phyloP scores from a whole-genome alignment of 2,329 filamentous ascomycete genomes.

The Fusarium solani-melongenae region DNA sequence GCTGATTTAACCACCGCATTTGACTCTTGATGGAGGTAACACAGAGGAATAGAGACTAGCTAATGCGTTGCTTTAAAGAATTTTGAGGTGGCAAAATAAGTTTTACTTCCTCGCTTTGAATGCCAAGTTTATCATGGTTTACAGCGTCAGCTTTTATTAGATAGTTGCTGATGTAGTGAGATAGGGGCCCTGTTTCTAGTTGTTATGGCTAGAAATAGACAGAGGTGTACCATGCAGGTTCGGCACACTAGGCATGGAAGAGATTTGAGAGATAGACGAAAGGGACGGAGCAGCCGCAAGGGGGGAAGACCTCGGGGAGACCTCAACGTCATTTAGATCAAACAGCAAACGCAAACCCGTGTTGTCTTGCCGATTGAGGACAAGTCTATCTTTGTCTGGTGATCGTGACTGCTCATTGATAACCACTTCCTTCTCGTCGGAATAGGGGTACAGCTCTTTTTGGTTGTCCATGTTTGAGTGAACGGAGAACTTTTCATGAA shows the following conservation, averaged over 20 bases:
- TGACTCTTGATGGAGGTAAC: too few species aligned
- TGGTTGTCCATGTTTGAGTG: neutral
- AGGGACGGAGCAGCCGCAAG: neutral
- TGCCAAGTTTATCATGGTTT: too few species aligned
- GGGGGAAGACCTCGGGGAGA: neutral
- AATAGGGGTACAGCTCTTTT: neutral
- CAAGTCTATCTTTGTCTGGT: neutral
- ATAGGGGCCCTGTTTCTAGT: neutral
- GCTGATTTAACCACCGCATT: too few species aligned
- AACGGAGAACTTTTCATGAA: neutral
- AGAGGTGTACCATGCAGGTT: neutral
- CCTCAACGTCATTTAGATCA: neutral
- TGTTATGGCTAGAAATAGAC: accelerated
- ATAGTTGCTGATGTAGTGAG: neutral
- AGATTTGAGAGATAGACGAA: neutral
- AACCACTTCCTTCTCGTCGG: neutral
- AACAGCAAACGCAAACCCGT: neutral
- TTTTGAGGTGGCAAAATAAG: too few species aligned
- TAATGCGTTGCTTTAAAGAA: too few species aligned
- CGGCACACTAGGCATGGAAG: neutral
- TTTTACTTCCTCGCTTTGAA: too few species aligned
- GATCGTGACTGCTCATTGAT: neutral
- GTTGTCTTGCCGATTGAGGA: neutral
- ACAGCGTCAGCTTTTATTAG: too few species aligned
- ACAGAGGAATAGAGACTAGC: too few species aligned